Conservation (phyloP, 768 basidiomycete genomes). For the Collybia nuda region DNA sequence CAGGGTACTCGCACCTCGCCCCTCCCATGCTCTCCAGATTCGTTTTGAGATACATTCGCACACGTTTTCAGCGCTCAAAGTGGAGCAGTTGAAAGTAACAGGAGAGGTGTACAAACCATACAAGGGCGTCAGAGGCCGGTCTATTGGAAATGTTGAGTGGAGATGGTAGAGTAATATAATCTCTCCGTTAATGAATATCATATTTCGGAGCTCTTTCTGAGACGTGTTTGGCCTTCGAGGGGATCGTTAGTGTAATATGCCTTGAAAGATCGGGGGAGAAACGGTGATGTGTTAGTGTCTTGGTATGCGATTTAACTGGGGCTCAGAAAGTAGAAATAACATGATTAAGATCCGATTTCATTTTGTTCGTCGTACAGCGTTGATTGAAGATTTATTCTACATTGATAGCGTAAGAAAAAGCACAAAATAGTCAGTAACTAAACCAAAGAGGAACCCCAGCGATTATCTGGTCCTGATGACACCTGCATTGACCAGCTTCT, state of each 20-base stretch:
- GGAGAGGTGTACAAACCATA: slow-evolving; percentile 88
- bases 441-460: not conserved
- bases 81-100: slow-evolving; percentile 79
- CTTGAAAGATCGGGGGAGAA: too few relatives aligned
- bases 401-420: slow-evolving; percentile 3
- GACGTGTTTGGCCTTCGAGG: too few relatives aligned
- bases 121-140: slow-evolving; percentile 80
- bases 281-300: too few relatives aligned
- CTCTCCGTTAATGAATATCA: slow-evolving; percentile 1
- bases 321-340: not conserved
- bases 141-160: slow-evolving; percentile 72
- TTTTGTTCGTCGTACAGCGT: not conserved
- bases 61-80: slow-evolving; percentile 78
- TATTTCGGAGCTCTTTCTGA: not conserved
- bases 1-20: slow-evolving; percentile 47
- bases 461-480: slow-evolving; percentile 84
- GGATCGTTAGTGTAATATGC: too few relatives aligned
- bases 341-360: not conserved
- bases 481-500: slow-evolving; percentile 89
- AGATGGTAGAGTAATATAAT: slow-evolving; percentile 37
- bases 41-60: slow-evolving; percentile 70
- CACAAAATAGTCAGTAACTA: not conserved
- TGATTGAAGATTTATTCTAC: slow-evolving; percentile 1
- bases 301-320: not conserved
- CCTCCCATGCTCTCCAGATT: slow-evolving; percentile 74